Percentiles rank a stretch among this genome's conserved stretches.
Evolutionary conservation across 176 grass and related monocot species (phyloP).

Genomic region (Phyllostachys edulis): DNA sequence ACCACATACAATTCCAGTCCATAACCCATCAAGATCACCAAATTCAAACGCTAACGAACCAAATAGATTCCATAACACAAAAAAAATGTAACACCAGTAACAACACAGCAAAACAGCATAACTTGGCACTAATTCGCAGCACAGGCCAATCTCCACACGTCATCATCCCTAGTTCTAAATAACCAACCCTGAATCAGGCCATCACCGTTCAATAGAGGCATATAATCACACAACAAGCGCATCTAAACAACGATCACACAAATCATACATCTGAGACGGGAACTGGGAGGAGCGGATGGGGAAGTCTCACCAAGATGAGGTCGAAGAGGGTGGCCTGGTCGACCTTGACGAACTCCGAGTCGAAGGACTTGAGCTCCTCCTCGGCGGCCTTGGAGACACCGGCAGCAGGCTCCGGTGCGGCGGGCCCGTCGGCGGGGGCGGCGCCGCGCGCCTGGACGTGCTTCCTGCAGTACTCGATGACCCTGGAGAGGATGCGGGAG

Average conservation of each 20-base stretch:
- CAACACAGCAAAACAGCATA: neutral
- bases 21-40: neutral
- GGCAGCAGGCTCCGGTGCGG: neutral
- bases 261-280: neutral
- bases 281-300: too few species aligned
- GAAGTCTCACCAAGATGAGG: constrained; percentile 52
- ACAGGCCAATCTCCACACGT: neutral
- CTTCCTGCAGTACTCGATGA: constrained; percentile 64
- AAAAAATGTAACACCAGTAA: neutral
- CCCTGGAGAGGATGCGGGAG: constrained; percentile 44
- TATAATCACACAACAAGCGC: neutral
- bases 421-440: neutral
- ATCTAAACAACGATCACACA: neutral
- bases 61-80: neutral
- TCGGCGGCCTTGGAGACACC: neutral
- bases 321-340: constrained; percentile 66
- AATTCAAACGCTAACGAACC: neutral
- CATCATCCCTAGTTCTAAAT: neutral
- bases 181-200: neutral
- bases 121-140: neutral
- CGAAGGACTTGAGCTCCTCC: constrained; percentile 42
- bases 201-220: neutral
- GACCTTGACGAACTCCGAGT: constrained; percentile 63
- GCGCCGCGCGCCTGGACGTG: constrained; percentile 27
- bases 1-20: too few species aligned